Percentiles rank a stretch among this genome's conserved stretches.
These are phyloP conservation scores for Lindgomyces ingoldianus DNA, from an alignment of 495 filamentous ascomycete genomes.

Conservation along the genomic window DNA sequence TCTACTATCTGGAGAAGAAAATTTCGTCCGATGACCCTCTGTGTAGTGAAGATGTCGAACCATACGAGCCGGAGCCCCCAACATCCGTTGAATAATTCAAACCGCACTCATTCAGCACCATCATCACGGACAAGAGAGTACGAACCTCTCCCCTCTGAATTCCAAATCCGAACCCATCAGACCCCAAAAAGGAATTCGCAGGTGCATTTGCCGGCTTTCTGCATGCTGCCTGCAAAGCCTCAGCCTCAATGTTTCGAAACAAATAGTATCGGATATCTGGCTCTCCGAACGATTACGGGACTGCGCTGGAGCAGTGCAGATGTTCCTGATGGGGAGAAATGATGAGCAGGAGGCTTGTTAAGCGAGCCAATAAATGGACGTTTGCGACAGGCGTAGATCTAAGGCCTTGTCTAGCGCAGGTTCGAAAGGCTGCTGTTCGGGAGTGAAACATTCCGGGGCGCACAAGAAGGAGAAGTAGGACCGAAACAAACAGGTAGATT, in stretches of 20 bases:
- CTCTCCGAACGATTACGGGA: background rate
- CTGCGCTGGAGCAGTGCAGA: background rate
- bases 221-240: background rate
- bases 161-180: background rate
- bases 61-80: too few relatives aligned
- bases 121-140: too few relatives aligned
- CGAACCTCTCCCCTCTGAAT: too few relatives aligned
- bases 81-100: too few relatives aligned
- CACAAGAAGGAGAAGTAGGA: background rate
- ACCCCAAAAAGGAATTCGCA: background rate
- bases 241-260: background rate
- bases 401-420: background rate
- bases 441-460: background rate
- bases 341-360: background rate
- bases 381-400: background rate
- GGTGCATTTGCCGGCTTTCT: background rate
- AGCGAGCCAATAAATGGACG: background rate
- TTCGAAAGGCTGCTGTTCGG: background rate
- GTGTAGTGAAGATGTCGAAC: too few relatives aligned
- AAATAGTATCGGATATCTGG: background rate
- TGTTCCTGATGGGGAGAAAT: background rate
- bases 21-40: too few relatives aligned
- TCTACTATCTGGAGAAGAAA: too few relatives aligned
- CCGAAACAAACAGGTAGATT: background rate
- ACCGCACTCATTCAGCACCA: too few relatives aligned